phyloP scores from a whole-genome alignment of 2,329 filamentous ascomycete species.

The Apiospora aurea region DNA sequence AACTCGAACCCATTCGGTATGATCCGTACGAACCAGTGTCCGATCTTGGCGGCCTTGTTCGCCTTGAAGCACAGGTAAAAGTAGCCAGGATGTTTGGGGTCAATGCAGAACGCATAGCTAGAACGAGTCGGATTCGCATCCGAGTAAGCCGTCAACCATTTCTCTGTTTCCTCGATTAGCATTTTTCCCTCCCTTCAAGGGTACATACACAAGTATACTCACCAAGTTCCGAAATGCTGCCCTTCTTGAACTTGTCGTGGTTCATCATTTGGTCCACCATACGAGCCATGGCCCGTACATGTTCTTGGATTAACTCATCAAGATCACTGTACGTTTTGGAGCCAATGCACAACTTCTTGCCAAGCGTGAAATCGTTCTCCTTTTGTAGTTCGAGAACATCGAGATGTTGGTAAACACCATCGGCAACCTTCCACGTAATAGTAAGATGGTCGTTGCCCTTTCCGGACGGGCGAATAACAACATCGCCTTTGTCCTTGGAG shows the following conservation, averaged over 20 bases:
- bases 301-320: slow-evolving; percentile 95
- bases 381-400: slow-evolving; percentile 97
- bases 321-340: slow-evolving; percentile 94
- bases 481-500: slow-evolving; percentile 83
- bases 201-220: slow-evolving; percentile 50
- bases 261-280: slow-evolving; percentile 97
- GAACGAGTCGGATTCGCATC: slow-evolving; percentile 94
- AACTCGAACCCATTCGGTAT: slow-evolving; percentile 94
- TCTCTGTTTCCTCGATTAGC: slow-evolving; percentile 62
- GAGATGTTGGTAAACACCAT: slow-evolving; percentile 96
- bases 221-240: slow-evolving; percentile 84
- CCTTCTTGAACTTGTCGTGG: slow-evolving; percentile 91
- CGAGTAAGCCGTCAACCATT: slow-evolving; percentile 95
- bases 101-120: slow-evolving; percentile 95
- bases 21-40: slow-evolving; percentile 85
- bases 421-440: slow-evolving; percentile 97
- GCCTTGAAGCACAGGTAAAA: slow-evolving; percentile 98
- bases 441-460: slow-evolving; percentile 95
- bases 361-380: slow-evolving; percentile 94
- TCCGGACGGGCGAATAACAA: slow-evolving; percentile 93
- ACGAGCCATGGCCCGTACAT: slow-evolving; percentile 96
- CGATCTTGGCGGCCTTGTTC: slow-evolving; percentile 74
- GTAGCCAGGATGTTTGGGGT: slow-evolving; percentile 89
- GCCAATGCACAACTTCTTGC: slow-evolving; percentile 82
- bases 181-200: neutral